These are phyloP conservation scores for Zopfia rhizophila DNA, from an alignment of 2,329 filamentous ascomycete species.

Conservation along the genomic window DNA sequence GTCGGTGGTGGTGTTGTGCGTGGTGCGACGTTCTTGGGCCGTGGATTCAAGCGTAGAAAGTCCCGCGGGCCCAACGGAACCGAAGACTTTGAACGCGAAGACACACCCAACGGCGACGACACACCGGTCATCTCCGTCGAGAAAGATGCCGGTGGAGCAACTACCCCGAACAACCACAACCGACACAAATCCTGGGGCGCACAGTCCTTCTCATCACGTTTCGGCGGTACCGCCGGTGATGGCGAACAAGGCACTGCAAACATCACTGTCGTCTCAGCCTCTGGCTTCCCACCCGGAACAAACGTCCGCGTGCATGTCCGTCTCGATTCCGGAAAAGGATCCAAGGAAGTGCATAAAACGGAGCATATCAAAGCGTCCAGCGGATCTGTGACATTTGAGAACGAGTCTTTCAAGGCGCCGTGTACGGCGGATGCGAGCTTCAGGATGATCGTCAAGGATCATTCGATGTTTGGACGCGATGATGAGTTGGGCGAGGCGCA, in stretches of 20 bases:
- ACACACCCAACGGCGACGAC: slow-evolving; percentile 53
- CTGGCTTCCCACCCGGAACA: slow-evolving; percentile 78
- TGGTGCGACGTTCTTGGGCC: slow-evolving; percentile 89
- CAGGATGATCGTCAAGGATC: slow-evolving; percentile 85
- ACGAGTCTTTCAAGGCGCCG: slow-evolving; percentile 79
- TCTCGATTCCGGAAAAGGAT: slow-evolving; percentile 71
- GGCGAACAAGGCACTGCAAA: slow-evolving; percentile 78
- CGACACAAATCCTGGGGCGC: slow-evolving; percentile 50
- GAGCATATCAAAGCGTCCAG: slow-evolving; percentile 82
- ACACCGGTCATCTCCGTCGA: slow-evolving; percentile 47
- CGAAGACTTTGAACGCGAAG: slow-evolving; percentile 54
- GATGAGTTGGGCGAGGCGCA: slow-evolving; percentile 83
- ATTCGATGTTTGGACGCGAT: slow-evolving; percentile 85
- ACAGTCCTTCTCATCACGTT: slow-evolving; percentile 51
- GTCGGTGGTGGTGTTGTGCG: slow-evolving; percentile 85
- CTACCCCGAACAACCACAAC: slow-evolving; percentile 37
- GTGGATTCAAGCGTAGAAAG: slow-evolving; percentile 81
- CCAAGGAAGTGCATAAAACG: slow-evolving; percentile 87
- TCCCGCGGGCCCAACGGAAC: slow-evolving; percentile 58
- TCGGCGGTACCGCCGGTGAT: slow-evolving; percentile 54
- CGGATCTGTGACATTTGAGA: slow-evolving; percentile 66
- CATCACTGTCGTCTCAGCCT: slow-evolving; percentile 82
- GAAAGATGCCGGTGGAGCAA: slow-evolving; percentile 22
- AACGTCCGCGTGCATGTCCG: slow-evolving; percentile 83
- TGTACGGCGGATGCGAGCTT: slow-evolving; percentile 88